Percentiles rank a stretch among this genome's conserved stretches.
Evolutionary conservation across 2,329 filamentous ascomycete genomes (phyloP).

Genomic region (Cordyceps cicadae): DNA sequence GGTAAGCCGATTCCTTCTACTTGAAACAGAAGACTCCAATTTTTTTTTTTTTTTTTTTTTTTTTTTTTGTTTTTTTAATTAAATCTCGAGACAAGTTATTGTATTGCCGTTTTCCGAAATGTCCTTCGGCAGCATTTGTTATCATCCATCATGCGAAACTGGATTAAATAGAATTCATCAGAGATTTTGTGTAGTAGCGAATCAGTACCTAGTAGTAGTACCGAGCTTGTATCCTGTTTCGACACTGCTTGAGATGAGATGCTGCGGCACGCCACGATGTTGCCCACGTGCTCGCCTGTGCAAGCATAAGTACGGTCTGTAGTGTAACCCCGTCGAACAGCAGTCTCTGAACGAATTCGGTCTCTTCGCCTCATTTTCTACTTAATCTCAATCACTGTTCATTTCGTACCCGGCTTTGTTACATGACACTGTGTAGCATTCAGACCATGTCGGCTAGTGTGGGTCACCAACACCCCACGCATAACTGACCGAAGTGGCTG

Average conservation of each 20-base stretch:
- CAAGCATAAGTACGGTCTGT: not conserved
- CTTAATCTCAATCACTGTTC: not conserved
- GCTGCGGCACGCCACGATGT: not conserved
- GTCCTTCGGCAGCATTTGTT: too few species aligned
- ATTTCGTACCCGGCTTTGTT: not conserved
- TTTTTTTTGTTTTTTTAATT: too few species aligned
- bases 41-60: too few species aligned
- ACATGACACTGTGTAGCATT: not conserved
- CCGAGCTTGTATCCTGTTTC: not conserved
- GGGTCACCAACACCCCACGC: conserved; percentile 10
- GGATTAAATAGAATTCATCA: too few species aligned
- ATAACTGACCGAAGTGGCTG: not conserved
- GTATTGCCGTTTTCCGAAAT: too few species aligned
- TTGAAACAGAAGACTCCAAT: too few species aligned
- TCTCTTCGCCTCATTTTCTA: not conserved
- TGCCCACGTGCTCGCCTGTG: not conserved
- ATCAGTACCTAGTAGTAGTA: not conserved
- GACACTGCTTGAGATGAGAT: not conserved
- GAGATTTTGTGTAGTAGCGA: not conserved
- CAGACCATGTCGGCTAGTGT: not conserved
- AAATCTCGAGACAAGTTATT: too few species aligned
- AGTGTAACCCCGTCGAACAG: not conserved
- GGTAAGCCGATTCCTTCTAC: too few species aligned
- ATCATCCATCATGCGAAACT: too few species aligned
- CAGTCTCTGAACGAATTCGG: not conserved